Evolutionary conservation across 805 yeast species (phyloP).

Genomic region (Monosporozyma solicola): DNA sequence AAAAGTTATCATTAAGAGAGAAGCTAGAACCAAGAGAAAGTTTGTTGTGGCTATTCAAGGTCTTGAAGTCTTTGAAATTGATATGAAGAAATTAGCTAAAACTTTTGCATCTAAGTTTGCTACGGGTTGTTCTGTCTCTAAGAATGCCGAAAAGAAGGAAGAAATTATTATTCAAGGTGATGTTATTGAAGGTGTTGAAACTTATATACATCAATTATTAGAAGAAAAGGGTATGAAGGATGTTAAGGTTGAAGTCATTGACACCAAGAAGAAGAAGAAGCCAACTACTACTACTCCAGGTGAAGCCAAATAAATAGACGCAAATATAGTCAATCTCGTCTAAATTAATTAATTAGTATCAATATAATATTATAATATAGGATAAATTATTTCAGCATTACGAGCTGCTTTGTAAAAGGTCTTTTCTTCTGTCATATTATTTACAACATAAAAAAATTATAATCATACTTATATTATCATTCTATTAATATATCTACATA

Average conservation of each 20-base stretch:
- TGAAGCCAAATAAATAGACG: background rate
- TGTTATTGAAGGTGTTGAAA: constrained; percentile 85
- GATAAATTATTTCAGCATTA: too few relatives aligned
- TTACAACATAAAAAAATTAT: background rate
- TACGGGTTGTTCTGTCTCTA: constrained; percentile 88
- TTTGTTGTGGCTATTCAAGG: constrained; percentile 82
- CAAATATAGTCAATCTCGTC: background rate
- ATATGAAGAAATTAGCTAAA: constrained; percentile 84
- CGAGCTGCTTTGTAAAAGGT: too few relatives aligned
- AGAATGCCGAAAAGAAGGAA: constrained; percentile 84
- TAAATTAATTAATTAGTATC: background rate
- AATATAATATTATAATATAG: background rate
- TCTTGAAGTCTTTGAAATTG: constrained; percentile 79
- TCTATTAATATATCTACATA: background rate
- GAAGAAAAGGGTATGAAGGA: constrained; percentile 75
- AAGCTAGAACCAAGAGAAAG: constrained; percentile 84
- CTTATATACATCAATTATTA: constrained; percentile 56
- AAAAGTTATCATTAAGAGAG: constrained; percentile 73
- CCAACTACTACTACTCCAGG: constrained; percentile 7
- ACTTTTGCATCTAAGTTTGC: constrained; percentile 91
- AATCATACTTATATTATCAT: background rate
- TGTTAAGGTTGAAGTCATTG: constrained; percentile 82
- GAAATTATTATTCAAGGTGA: constrained; percentile 93
- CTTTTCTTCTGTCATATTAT: too few relatives aligned
- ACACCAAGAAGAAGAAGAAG: constrained; percentile 71